These are phyloP conservation scores for Keithomyces neogunnii DNA, from an alignment of 2,329 filamentous ascomycete genomes.

Conservation along the genomic window DNA sequence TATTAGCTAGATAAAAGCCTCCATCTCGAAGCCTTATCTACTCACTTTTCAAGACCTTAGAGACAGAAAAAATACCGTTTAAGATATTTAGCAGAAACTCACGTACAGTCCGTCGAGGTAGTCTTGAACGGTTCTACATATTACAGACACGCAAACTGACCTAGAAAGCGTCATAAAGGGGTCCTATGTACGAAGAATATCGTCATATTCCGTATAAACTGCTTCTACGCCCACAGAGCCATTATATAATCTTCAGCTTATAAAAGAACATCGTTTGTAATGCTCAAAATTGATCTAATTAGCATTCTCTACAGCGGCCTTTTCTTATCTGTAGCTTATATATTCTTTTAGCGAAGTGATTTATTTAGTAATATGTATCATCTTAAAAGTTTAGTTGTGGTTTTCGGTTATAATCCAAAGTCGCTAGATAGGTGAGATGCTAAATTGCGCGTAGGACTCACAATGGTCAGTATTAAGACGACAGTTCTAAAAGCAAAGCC, in stretches of 20 bases:
- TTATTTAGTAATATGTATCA: conserved; percentile 81
- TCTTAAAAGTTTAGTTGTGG: conserved; percentile 75
- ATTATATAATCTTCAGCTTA: conserved; percentile 88
- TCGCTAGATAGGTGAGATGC: conserved; percentile 70
- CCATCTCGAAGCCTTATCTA: conserved; percentile 73
- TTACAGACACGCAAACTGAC: conserved; percentile 16
- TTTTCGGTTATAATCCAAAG: conserved; percentile 68
- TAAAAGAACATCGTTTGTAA: conserved; percentile 83
- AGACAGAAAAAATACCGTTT: conserved; percentile 85
- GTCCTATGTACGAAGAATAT: conserved; percentile 67
- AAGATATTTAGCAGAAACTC: conserved; percentile 79
- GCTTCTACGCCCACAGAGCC: conserved; percentile 93
- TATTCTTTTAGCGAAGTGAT: conserved; percentile 71
- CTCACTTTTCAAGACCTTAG: conserved; percentile 89
- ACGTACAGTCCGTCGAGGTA: conserved; percentile 15
- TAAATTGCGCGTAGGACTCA: conserved; percentile 76
- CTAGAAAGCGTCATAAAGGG: conserved; percentile 81
- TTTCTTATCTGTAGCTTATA: conserved; percentile 82
- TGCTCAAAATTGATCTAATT: conserved; percentile 97
- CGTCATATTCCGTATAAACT: conserved; percentile 86
- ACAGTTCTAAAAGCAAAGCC: conserved; percentile 79
- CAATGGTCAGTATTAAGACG: conserved; percentile 61
- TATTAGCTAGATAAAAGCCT: conserved; percentile 77
- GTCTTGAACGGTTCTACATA: neutral
- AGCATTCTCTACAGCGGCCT: conserved; percentile 80